Percentiles rank a stretch among this genome's conserved stretches.
These are phyloP conservation scores for Eragrostis curvula DNA, from an alignment of 176 grass and related monocot species.

Conservation along the genomic window DNA sequence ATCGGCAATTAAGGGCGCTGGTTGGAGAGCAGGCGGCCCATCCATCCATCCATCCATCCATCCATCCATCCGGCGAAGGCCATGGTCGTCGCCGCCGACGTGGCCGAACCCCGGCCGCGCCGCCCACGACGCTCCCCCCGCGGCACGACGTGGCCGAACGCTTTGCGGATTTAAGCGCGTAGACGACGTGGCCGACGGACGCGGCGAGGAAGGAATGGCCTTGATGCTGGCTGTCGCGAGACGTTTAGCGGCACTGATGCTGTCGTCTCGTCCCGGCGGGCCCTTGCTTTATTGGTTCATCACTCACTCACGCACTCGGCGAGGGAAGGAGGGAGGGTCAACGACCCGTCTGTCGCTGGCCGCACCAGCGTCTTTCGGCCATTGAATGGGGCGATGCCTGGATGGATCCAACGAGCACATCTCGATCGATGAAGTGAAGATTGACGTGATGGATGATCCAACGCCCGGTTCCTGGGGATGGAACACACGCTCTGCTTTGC, in stretches of 20 bases:
- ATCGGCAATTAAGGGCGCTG: constrained; percentile 43
- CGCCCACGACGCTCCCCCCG: background rate
- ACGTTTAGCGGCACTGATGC: constrained; percentile 34
- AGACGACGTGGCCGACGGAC: constrained; percentile 23
- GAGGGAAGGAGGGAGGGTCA: too few relatives aligned
- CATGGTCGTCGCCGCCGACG: constrained; percentile 27
- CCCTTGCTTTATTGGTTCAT: too few relatives aligned
- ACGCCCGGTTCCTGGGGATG: background rate
- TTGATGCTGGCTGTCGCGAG: too few relatives aligned
- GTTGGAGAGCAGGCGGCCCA: constrained; percentile 26
- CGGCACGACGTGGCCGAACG: constrained; percentile 36
- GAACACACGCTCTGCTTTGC: background rate
- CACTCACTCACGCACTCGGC: too few relatives aligned
- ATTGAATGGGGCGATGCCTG: constrained; percentile 25
- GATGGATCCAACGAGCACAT: background rate
- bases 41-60: background rate
- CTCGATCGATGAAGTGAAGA: background rate
- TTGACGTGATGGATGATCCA: background rate
- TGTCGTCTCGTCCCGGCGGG: too few relatives aligned
- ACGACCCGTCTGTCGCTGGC: constrained; percentile 10
- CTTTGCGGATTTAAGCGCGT: constrained; percentile 13
- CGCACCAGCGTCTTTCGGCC: constrained; percentile 7
- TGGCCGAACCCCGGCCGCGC: constrained; percentile 50
- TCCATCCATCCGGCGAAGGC: too few relatives aligned
- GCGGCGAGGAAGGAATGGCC: too few relatives aligned